These are phyloP conservation scores for Debaryomyces udenii DNA, from an alignment of 1,139 yeast species.

Conservation along the genomic window DNA sequence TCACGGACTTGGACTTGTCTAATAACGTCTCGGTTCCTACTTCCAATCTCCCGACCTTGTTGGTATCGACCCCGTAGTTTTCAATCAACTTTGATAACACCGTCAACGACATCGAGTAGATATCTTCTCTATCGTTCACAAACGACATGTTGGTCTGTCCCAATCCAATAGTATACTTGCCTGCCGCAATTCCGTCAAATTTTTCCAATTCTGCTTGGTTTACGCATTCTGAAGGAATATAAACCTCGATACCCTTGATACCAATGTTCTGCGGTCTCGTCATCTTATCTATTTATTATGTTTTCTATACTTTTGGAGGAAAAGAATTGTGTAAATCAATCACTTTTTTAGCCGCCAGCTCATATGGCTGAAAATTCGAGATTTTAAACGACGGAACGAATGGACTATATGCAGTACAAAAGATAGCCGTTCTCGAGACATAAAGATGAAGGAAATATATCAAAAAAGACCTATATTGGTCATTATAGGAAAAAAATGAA, in stretches of 20 bases:
- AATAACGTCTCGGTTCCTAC: conserved; percentile 98
- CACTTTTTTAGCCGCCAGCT: conserved; percentile 6
- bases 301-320: conserved; percentile 2
- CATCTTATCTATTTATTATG: conserved; percentile 11
- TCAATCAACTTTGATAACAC: conserved; percentile 74
- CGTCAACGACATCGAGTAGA: conserved; percentile 88
- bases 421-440: conserved; percentile 2
- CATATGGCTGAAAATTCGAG: conserved; percentile 5
- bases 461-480: not conserved
- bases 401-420: conserved; percentile 1
- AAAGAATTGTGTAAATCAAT: not conserved
- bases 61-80: conserved; percentile 81
- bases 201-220: conserved; percentile 87
- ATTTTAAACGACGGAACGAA: conserved; percentile 7
- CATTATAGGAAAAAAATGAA: conserved; percentile 2
- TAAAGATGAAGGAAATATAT: not conserved
- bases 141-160: conserved; percentile 99
- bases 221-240: conserved; percentile 82
- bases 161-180: conserved; percentile 97
- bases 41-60: conserved; percentile 88
- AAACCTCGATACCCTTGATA: conserved; percentile 92
- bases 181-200: conserved; percentile 83
- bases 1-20: conserved; percentile 96
- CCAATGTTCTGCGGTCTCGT: conserved; percentile 66
- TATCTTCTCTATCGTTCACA: conserved; percentile 96